Percentiles rank a stretch among this genome's conserved stretches.
These are phyloP conservation scores for Elongisporangium senticosum DNA, from an alignment of 352 stramenopile species.

Conservation along the genomic window DNA sequence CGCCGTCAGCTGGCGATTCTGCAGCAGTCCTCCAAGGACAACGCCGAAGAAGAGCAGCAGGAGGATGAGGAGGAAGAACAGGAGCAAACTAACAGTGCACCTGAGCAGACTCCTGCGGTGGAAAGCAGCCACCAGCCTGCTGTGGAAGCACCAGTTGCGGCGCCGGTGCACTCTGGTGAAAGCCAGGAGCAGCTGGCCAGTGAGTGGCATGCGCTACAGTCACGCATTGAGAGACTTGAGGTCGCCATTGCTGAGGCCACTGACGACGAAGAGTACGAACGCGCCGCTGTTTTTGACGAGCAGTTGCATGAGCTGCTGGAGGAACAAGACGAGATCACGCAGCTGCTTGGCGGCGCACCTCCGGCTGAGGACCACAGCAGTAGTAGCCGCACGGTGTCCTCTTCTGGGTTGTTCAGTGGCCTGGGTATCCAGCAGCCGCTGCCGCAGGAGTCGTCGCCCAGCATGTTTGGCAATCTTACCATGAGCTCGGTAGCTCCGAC, in stretches of 20 bases:
- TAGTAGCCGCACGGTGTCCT: background rate
- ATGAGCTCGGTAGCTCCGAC: background rate
- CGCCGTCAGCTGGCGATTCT: conserved; percentile 37
- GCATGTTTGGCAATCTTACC: conserved; percentile 6
- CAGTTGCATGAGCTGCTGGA: conserved; percentile 31
- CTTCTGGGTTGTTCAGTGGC: background rate
- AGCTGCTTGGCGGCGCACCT: background rate
- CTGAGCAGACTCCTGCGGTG: conserved; percentile 12
- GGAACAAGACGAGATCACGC: conserved; percentile 9
- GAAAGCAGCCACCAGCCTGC: conserved; percentile 11
- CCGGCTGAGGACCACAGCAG: background rate
- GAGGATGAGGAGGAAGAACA: conserved; percentile 7
- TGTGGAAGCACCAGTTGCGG: background rate
- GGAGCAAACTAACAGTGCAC: background rate
- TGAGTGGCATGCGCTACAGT: conserved; percentile 35
- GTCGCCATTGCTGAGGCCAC: conserved; percentile 52
- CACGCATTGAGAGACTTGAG: conserved; percentile 50
- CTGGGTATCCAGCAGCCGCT: background rate
- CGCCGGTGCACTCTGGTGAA: conserved; percentile 19
- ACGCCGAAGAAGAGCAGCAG: conserved; percentile 12
- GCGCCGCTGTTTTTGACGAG: conserved; percentile 44
- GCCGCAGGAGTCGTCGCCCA: background rate
- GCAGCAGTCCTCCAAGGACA: conserved; percentile 8
- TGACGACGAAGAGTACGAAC: conserved; percentile 61
- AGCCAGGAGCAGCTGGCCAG: conserved; percentile 26